phyloP scores from a whole-genome alignment of 345 rosid genomes.

The Jatropha curcas region DNA sequence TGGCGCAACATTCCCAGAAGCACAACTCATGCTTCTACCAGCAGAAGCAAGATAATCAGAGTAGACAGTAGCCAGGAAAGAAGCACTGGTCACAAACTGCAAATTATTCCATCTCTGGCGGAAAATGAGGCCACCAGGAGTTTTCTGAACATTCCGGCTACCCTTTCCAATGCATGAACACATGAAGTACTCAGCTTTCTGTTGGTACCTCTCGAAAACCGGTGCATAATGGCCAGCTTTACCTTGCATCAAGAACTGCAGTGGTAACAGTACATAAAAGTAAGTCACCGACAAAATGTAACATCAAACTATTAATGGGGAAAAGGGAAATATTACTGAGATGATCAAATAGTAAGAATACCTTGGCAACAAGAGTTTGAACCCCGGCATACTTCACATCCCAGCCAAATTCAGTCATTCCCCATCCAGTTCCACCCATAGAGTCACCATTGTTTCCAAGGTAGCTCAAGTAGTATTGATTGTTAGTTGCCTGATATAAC shows the following conservation, averaged over 20 bases:
- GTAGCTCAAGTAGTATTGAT: slow-evolving; percentile 72
- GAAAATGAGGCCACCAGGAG: slow-evolving; percentile 92
- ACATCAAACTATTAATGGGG: not conserved
- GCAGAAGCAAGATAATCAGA: slow-evolving; percentile 86
- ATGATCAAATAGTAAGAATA: slow-evolving; percentile 1
- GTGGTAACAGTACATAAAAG: not conserved
- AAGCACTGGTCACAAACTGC: slow-evolving; percentile 92
- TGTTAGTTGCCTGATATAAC: slow-evolving; percentile 84
- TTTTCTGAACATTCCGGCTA: slow-evolving; percentile 58
- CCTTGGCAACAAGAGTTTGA: slow-evolving; percentile 95
- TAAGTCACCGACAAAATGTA: not conserved
- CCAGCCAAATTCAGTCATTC: slow-evolving; percentile 95
- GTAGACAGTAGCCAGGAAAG: slow-evolving; percentile 75
- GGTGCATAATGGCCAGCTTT: slow-evolving; percentile 63
- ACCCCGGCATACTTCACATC: slow-evolving; percentile 98
- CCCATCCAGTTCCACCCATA: slow-evolving; percentile 92
- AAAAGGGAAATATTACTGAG: not conserved
- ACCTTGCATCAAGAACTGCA: slow-evolving; percentile 92
- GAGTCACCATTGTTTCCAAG: slow-evolving; percentile 79
- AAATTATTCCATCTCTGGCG: slow-evolving; percentile 92
- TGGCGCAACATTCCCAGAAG: slow-evolving; percentile 61
- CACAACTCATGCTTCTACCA: slow-evolving; percentile 51
- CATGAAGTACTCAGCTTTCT: slow-evolving; percentile 90
- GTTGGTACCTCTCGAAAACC: slow-evolving; percentile 68
- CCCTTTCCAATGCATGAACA: slow-evolving; percentile 84